Base-by-base conservation (phyloP, 2,329 filamentous ascomycete genomes). In the Penicillium sp. region DNA sequence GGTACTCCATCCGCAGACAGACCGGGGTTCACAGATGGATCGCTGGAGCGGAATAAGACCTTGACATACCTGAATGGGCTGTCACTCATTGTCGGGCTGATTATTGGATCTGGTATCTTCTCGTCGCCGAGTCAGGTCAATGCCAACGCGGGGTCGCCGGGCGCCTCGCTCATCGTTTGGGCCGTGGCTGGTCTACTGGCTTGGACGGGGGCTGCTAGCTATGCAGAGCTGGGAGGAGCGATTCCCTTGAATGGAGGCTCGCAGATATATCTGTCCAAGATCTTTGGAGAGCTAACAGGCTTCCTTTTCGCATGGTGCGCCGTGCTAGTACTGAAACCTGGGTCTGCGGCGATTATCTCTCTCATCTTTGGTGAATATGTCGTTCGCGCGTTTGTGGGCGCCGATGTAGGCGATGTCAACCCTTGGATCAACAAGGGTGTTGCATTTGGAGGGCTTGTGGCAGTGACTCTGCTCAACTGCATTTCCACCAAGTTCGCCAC, bases 321-420 rank as follows among this genome's bases (percentile, higher is more conserved):
- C 0, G 91, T 97, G 16, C 83, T 94, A 57, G 94, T 99, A 13
- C 79, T 99, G 58, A 97, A 97, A 76, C 94, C 94, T 0, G 94
- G 94, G 3, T 89, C 90, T 38, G 87, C 91, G 10, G 94, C 94
- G 58, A 99, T 99, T 69, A 91, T 99, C 61, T 84, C 93, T 61
- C 97, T 99, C 63, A 97, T 99, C 67, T 97, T 97, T 80, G 94
- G 94, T 41, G 94, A 99, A 75, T 99, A 99, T 69, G 79, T 96
- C n/a, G 90, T 97, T 50, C 83, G 91, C 45, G 92, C 91, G 15
- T 82, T 89, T 41, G 87, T 96, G 55, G 92, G 92, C 9, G 86
- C 91, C n/a, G 90, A 96, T 55, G 89, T 89, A 3, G 86, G 89
- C 66, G 85, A 86, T 25, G 82, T 91, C 52, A 94, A 85, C 68